These are phyloP conservation scores for Phylloporus arenicola DNA, from an alignment of 768 basidiomycete genomes.

Conservation along the genomic window DNA sequence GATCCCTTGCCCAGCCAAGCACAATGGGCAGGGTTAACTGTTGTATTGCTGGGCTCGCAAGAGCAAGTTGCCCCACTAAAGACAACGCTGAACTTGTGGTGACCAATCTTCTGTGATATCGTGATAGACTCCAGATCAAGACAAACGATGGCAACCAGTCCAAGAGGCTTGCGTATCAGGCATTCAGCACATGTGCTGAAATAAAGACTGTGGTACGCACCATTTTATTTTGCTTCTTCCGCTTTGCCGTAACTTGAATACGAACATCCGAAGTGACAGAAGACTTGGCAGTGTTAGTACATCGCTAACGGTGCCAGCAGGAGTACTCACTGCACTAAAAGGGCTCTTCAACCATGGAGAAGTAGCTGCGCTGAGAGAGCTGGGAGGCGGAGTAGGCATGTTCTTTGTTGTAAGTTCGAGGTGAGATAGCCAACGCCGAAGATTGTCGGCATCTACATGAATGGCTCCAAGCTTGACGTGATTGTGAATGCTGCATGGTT, in stretches of 20 bases:
- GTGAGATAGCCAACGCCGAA: conserved; percentile 11
- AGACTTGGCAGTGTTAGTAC: conserved; percentile 14
- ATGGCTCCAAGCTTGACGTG: conserved; percentile 44
- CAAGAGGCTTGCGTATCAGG: conserved; percentile 13
- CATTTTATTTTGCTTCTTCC: conserved; percentile 15
- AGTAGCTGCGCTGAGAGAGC: conserved; percentile 3
- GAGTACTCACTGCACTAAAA: conserved; percentile 20
- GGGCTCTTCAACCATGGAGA: conserved; percentile 28
- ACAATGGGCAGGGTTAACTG: conserved; percentile 40
- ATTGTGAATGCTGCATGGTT: conserved; percentile 47
- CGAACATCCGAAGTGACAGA: conserved; percentile 13
- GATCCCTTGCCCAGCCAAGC: conserved; percentile 51
- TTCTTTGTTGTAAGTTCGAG: conserved; percentile 7
- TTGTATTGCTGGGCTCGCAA: conserved; percentile 46
- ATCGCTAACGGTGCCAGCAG: not conserved
- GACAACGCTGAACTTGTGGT: conserved; percentile 38
- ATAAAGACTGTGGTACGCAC: conserved; percentile 8
- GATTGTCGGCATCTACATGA: conserved; percentile 43
- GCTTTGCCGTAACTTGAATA: conserved; percentile 8
- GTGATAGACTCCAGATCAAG: conserved; percentile 46
- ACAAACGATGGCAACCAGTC: conserved; percentile 35
- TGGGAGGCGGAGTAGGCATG: not conserved
- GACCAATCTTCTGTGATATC: conserved; percentile 34
- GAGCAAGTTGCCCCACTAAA: conserved; percentile 38
- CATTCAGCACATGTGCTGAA: not conserved